A percentile compares a stretch with the other conserved stretches of the same genome.
Conservation (phyloP, 768 basidiomycete genomes). For the Pleurotus salmoneostramineus region DNA sequence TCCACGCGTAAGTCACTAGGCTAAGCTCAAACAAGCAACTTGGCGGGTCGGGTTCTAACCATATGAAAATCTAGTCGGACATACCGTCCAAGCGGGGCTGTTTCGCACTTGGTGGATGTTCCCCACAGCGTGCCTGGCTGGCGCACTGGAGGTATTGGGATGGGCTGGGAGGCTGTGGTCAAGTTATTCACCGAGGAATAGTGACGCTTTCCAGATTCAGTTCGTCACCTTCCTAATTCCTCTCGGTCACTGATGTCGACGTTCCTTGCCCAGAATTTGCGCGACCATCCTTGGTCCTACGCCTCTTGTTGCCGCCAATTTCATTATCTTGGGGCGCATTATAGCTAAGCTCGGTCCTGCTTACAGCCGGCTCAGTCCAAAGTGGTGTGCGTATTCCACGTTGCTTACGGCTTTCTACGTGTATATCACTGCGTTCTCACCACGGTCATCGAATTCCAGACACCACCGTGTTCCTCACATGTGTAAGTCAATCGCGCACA, state of each 20-base stretch:
- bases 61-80: conserved; percentile 39
- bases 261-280: conserved; percentile 24
- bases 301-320: conserved; percentile 53
- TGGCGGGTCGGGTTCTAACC: conserved; percentile 10
- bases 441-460: conserved; percentile 20
- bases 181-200: conserved; percentile 19
- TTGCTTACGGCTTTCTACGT: not conserved
- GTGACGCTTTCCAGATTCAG: conserved; percentile 35
- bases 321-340: conserved; percentile 47
- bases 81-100: conserved; percentile 38
- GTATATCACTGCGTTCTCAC: not conserved
- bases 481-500: conserved; percentile 26
- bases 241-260: too few relatives aligned
- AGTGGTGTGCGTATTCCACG: conserved; percentile 28
- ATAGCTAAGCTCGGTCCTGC: conserved; percentile 36
- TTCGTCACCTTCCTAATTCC: conserved; percentile 21
- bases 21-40: too few relatives aligned
- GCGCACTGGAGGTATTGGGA: conserved; percentile 46
- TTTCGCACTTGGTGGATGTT: conserved; percentile 51
- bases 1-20: conserved; percentile 28
- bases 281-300: conserved; percentile 52
- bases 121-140: conserved; percentile 43
- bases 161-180: conserved; percentile 58
- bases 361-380: conserved; percentile 47
- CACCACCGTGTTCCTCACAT: conserved; percentile 32